Conservation (phyloP, 2,329 filamentous ascomycete species). For the Aureobasidium subglaciale region DNA sequence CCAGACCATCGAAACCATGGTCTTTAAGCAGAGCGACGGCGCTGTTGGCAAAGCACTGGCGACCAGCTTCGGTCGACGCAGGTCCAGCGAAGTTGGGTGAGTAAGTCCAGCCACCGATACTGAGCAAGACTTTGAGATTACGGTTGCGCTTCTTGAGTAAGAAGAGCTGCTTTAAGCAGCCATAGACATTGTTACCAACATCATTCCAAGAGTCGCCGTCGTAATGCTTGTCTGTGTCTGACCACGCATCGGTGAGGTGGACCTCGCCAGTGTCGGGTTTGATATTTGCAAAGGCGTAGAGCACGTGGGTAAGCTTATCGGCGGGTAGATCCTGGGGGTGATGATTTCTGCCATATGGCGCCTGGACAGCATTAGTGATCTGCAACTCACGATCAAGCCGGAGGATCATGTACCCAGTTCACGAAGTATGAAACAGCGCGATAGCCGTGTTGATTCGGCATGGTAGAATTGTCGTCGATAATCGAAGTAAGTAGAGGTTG, state of each 20-base stretch:
- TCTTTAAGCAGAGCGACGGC: constrained; percentile 72
- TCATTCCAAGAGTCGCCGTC: constrained; percentile 58
- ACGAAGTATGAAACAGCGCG: constrained; percentile 67
- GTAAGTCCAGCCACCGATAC: constrained; percentile 76
- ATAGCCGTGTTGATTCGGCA: constrained; percentile 39
- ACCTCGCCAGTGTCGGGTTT: constrained; percentile 73
- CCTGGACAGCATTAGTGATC: constrained; percentile 39
- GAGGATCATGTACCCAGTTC: constrained; percentile 48
- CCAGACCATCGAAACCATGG: constrained; percentile 58
- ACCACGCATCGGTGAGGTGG: constrained; percentile 59
- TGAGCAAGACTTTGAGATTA: constrained; percentile 71
- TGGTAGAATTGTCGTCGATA: neutral
- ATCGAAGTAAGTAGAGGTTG: neutral
- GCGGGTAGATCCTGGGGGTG: constrained; percentile 76
- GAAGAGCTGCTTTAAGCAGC: constrained; percentile 69
- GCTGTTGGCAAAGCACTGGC: constrained; percentile 59
- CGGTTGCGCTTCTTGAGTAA: constrained; percentile 69
- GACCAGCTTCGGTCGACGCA: constrained; percentile 54
- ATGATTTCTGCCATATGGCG: constrained; percentile 80
- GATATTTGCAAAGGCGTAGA: constrained; percentile 89
- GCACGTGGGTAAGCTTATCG: constrained; percentile 76
- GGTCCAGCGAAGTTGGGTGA: constrained; percentile 70
- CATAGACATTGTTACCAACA: constrained; percentile 65
- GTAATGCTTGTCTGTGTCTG: constrained; percentile 65
- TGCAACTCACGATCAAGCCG: neutral